Conservation (phyloP, 2,329 filamentous ascomycete species). For the Cladobotryum mycophilum region DNA sequence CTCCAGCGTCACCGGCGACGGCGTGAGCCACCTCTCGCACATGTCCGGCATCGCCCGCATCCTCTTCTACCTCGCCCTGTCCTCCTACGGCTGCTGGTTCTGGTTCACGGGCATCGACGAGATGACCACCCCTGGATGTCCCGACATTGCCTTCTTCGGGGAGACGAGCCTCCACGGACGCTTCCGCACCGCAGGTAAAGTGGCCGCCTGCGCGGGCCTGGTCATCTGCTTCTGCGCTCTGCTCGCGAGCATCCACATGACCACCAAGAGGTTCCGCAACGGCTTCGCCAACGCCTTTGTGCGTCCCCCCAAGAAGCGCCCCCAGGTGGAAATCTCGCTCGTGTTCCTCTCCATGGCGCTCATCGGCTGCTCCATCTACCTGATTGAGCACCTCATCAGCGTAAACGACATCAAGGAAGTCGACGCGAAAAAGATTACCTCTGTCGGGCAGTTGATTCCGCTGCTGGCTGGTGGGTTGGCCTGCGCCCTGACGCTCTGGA, state of each 20-base stretch:
- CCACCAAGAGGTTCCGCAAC: conserved; percentile 7
- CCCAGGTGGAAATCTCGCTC: conserved; percentile 17
- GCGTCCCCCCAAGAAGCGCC: conserved; percentile 3
- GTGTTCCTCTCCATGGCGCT: conserved; percentile 15
- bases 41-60: conserved; percentile 18
- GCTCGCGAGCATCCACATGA: conserved; percentile 5
- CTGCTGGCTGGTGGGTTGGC: conserved; percentile 18
- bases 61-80: conserved; percentile 18
- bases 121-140: conserved; percentile 10
- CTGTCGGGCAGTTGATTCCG: conserved; percentile 20
- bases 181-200: conserved; percentile 16
- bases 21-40: conserved; percentile 16
- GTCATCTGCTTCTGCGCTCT: conserved; percentile 12
- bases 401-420: conserved; percentile 14
- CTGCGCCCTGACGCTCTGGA: conserved; percentile 14
- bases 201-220: conserved; percentile 12
- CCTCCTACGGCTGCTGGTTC: conserved; percentile 20
- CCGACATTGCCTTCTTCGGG: conserved; percentile 16
- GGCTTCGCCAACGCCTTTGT: conserved; percentile 10
- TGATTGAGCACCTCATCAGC: conserved; percentile 17
- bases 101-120: conserved; percentile 18
- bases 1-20: conserved; percentile 21
- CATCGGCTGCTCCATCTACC: conserved; percentile 14
- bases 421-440: conserved; percentile 6
- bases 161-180: conserved; percentile 13